These are phyloP conservation scores for Calycina herbarum DNA, from an alignment of 2,329 filamentous ascomycete genomes.

Conservation along the genomic window DNA sequence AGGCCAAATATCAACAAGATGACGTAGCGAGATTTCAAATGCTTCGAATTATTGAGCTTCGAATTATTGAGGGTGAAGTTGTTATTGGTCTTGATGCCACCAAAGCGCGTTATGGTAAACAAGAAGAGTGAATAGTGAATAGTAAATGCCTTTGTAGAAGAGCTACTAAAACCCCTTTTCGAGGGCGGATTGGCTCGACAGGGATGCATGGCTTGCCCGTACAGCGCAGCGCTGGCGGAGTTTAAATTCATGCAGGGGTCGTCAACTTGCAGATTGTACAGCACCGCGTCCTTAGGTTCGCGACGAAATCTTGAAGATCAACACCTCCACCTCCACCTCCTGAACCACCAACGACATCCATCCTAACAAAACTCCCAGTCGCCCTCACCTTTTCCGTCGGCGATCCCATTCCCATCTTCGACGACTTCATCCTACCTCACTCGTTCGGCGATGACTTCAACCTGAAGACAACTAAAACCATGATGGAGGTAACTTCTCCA, in stretches of 20 bases:
- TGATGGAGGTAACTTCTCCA: slow-evolving; percentile 38
- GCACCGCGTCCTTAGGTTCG: slow-evolving; percentile 11
- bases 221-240: slow-evolving; percentile 1
- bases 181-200: background rate
- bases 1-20: slow-evolving; percentile 2
- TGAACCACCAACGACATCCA: slow-evolving; percentile 20
- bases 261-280: slow-evolving; percentile 8
- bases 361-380: slow-evolving; percentile 19
- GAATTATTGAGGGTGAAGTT: too few relatives aligned
- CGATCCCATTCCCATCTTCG: slow-evolving; percentile 17
- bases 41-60: background rate
- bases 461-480: slow-evolving; percentile 26
- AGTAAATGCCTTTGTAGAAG: too few relatives aligned
- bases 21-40: background rate
- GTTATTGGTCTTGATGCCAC: background rate
- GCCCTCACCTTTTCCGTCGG: slow-evolving; percentile 19
- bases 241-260: slow-evolving; percentile 14
- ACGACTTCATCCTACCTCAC: slow-evolving; percentile 20
- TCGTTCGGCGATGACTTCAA: slow-evolving; percentile 29
- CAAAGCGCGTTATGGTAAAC: background rate
- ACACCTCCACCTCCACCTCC: background rate
- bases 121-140: background rate
- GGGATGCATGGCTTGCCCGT: background rate
- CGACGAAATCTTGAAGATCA: slow-evolving; percentile 1
- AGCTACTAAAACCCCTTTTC: background rate